These are phyloP conservation scores for Pseudocercospora macadamiae DNA, from an alignment of 2,329 filamentous ascomycete species.

Conservation along the genomic window DNA sequence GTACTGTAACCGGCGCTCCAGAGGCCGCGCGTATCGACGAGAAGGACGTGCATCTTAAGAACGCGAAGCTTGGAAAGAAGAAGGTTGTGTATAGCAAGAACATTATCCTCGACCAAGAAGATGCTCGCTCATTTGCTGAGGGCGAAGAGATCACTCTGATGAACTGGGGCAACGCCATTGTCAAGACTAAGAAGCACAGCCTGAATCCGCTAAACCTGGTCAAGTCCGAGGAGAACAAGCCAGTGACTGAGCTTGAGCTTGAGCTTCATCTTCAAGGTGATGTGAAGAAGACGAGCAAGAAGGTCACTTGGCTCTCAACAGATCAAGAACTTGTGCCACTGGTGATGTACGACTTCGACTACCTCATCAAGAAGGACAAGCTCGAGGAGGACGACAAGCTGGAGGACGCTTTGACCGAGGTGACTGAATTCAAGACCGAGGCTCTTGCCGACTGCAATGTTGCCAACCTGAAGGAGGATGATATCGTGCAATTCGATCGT, in stretches of 20 bases:
- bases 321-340: conserved; percentile 78
- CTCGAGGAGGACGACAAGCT: conserved; percentile 84
- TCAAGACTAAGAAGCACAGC: conserved; percentile 59
- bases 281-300: conserved; percentile 94
- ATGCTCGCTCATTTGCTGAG: conserved; percentile 77
- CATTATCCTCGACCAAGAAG: conserved; percentile 82
- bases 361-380: conserved; percentile 93
- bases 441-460: conserved; percentile 83
- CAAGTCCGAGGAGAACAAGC: conserved; percentile 55
- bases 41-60: conserved; percentile 88
- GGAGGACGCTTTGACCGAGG: conserved; percentile 78
- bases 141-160: conserved; percentile 94
- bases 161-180: conserved; percentile 92
- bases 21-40: conserved; percentile 63
- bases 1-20: conserved; percentile 36
- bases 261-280: conserved; percentile 92
- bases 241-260: conserved; percentile 71
- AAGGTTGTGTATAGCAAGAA: conserved; percentile 77
- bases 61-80: conserved; percentile 80
- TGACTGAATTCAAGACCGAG: conserved; percentile 73
- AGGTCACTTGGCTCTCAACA: conserved; percentile 87
- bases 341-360: conserved; percentile 92
- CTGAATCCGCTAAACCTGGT: conserved; percentile 52
- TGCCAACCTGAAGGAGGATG: conserved; percentile 74
- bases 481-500: conserved; percentile 93